phyloP scores from a whole-genome alignment of 169 alveolate species.

The Plasmodium coatneyi region DNA sequence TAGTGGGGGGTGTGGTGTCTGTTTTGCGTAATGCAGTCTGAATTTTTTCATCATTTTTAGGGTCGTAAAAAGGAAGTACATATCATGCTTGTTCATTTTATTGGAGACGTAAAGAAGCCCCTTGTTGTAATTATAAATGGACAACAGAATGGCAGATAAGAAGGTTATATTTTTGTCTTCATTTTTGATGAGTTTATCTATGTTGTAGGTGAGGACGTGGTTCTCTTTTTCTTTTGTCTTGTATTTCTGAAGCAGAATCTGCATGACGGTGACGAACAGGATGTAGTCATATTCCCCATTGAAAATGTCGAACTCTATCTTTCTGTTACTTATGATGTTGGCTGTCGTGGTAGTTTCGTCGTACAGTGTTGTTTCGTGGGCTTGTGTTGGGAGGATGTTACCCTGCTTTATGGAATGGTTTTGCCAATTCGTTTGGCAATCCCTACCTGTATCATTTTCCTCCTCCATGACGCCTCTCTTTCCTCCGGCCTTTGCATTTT shows the following conservation, averaged over 20 bases:
- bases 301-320: conserved; percentile 46
- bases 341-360: not conserved
- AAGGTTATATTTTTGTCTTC: conserved; percentile 60
- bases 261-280: conserved; percentile 59
- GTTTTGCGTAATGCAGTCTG: not conserved
- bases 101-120: conserved; percentile 41
- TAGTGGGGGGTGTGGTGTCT: not conserved
- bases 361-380: not conserved
- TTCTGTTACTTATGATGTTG: conserved; percentile 4
- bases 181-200: conserved; percentile 54
- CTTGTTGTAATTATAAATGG: conserved; percentile 62
- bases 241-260: conserved; percentile 52
- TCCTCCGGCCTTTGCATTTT: not conserved
- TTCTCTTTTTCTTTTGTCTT: conserved; percentile 38
- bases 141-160: conserved; percentile 53
- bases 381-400: not conserved
- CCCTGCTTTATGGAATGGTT: not conserved
- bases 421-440: not conserved
- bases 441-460: not conserved
- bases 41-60: conserved; percentile 13
- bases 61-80: conserved; percentile 35
- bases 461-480: not conserved
- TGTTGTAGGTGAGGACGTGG: conserved; percentile 18
- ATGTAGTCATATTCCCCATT: conserved; percentile 70
- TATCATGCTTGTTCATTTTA: conserved; percentile 58